Conservation (phyloP, 164 flowering plant species). For the Stephania yunnanensis region DNA sequence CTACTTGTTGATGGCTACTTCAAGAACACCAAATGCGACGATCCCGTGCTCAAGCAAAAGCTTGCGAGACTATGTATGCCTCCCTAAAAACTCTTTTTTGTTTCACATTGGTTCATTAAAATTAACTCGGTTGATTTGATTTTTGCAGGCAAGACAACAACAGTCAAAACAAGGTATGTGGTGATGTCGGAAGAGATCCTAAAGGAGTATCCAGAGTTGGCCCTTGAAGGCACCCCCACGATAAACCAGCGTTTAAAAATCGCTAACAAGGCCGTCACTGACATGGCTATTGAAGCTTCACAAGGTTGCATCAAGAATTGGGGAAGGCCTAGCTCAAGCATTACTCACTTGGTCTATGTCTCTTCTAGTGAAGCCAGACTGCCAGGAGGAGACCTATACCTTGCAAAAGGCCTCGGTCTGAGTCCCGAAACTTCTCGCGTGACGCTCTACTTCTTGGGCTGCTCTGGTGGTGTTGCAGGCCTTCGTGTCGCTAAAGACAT, state of each 20-base stretch:
- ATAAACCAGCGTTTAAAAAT: conserved; percentile 69
- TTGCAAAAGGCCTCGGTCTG: conserved; percentile 82
- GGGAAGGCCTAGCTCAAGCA: conserved; percentile 73
- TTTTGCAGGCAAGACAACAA: conserved; percentile 75
- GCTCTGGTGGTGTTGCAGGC: conserved; percentile 97
- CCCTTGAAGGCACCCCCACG: conserved; percentile 77
- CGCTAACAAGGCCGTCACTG: conserved; percentile 77
- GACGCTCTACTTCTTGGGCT: conserved; percentile 81
- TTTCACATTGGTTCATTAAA: background rate
- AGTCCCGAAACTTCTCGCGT: conserved; percentile 61
- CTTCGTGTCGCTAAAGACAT: conserved; percentile 90
- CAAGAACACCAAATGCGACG: conserved; percentile 82
- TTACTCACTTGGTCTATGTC: conserved; percentile 88
- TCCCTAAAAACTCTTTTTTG: background rate
- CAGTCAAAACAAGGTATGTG: conserved; percentile 90
- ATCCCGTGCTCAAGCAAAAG: conserved; percentile 84
- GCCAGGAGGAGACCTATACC: conserved; percentile 87
- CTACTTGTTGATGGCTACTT: conserved; percentile 90
- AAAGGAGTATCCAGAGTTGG: conserved; percentile 73
- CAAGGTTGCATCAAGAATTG: conserved; percentile 66
- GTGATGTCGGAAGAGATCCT: conserved; percentile 96
- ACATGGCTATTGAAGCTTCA: conserved; percentile 89
- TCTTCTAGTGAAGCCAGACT: conserved; percentile 89
- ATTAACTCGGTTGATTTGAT: background rate
- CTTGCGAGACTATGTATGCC: conserved; percentile 68